These are phyloP conservation scores for Fusarium euwallaceae DNA, from an alignment of 2,329 filamentous ascomycete genomes.

Conservation along the genomic window DNA sequence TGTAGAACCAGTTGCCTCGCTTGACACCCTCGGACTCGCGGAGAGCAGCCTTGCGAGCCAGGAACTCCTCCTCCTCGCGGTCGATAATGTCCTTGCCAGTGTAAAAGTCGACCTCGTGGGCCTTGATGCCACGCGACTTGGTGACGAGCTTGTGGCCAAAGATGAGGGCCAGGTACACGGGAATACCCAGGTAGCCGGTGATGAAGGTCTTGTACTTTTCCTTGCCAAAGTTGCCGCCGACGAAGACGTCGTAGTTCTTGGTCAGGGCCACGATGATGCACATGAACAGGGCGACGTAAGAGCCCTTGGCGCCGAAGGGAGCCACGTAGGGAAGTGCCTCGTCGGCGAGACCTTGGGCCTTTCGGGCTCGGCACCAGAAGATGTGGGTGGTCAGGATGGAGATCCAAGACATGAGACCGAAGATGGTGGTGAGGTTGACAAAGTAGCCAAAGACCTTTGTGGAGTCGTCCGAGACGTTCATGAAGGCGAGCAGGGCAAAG, in stretches of 20 bases:
- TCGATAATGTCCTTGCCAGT: conserved; percentile 81
- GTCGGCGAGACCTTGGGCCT: conserved; percentile 70
- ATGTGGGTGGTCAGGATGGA: conserved; percentile 77
- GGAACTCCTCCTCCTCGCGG: conserved; percentile 77
- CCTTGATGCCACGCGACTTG: conserved; percentile 66
- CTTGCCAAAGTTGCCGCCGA: conserved; percentile 56
- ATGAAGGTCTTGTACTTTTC: conserved; percentile 84
- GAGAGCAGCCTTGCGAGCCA: conserved; percentile 58
- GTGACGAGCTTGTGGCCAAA: conserved; percentile 74
- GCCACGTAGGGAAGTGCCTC: conserved; percentile 73
- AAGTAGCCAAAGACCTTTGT: conserved; percentile 73
- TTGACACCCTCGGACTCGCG: conserved; percentile 40
- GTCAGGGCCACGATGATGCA: conserved; percentile 81
- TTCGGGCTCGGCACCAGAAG: conserved; percentile 73
- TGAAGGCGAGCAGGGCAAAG: conserved; percentile 77
- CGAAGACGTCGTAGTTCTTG: conserved; percentile 85
- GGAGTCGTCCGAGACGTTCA: conserved; percentile 72
- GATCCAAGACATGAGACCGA: conserved; percentile 76
- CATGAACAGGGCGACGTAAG: conserved; percentile 75
- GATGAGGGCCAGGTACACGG: conserved; percentile 77
- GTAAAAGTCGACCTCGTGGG: conserved; percentile 76
- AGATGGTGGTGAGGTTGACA: conserved; percentile 76
- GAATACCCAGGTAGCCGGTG: conserved; percentile 82
- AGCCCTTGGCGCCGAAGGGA: conserved; percentile 79
- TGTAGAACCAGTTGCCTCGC: conserved; percentile 53